phyloP scores from a whole-genome alignment of 1,284 basidiomycete species.

The Sporisorium iseilematis-ciliati region DNA sequence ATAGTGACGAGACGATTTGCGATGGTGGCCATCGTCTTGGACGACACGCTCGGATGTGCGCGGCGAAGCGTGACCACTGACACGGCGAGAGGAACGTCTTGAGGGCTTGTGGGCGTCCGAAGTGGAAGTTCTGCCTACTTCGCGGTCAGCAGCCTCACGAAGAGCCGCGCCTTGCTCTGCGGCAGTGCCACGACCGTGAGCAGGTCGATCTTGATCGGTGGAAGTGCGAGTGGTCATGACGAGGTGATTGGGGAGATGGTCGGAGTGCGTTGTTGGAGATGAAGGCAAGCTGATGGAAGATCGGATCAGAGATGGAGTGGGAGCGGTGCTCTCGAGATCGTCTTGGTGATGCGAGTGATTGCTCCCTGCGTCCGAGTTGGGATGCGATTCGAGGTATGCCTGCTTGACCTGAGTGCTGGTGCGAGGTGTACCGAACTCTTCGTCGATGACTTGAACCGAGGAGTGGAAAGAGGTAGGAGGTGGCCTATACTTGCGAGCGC shows the following conservation, averaged over 20 bases:
- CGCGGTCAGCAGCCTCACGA: conserved; percentile 40
- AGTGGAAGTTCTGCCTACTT: conserved; percentile 12
- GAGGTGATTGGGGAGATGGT: background rate
- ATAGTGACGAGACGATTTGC: conserved; percentile 16
- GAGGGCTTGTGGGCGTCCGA: conserved; percentile 12
- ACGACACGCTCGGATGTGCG: conserved; percentile 15
- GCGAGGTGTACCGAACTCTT: conserved; percentile 47
- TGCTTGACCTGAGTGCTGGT: conserved; percentile 49
- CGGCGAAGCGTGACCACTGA: conserved; percentile 20
- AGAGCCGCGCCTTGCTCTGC: conserved; percentile 56
- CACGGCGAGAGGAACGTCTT: conserved; percentile 35
- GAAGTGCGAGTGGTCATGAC: conserved; percentile 24
- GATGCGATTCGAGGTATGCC: conserved; percentile 50
- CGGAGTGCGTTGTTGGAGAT: background rate
- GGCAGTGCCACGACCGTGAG: conserved; percentile 49
- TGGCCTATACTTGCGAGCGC: conserved; percentile 49
- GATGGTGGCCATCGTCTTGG: conserved; percentile 9
- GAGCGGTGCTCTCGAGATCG: conserved; percentile 12
- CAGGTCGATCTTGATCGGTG: conserved; percentile 11
- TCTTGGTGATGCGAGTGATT: conserved; percentile 2
- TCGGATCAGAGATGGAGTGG: conserved; percentile 36
- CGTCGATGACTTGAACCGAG: conserved; percentile 42
- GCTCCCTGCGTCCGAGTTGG: conserved; percentile 35
- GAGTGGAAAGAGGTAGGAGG: conserved; percentile 49
- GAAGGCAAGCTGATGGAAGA: conserved; percentile 29